These are phyloP conservation scores for Wallacemonas collosoma DNA, from an alignment of 208 protist genomes.

Conservation along the genomic window DNA sequence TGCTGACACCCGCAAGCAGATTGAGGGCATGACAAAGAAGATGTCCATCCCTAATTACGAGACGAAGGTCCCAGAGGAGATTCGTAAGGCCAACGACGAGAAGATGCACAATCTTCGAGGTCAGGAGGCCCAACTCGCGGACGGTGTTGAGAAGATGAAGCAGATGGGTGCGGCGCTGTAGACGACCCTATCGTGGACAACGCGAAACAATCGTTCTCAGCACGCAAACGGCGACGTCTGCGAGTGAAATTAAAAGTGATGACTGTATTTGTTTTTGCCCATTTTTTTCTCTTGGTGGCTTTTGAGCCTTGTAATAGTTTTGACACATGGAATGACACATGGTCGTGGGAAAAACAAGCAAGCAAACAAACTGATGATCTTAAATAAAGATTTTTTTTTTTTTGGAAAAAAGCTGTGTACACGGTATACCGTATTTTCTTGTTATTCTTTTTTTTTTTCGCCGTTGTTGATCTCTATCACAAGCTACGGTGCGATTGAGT, in stretches of 20 bases:
- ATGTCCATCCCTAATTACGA: slow-evolving; percentile 91
- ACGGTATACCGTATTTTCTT: slow-evolving; percentile 4
- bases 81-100: slow-evolving; percentile 78
- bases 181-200: background rate
- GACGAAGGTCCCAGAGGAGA: slow-evolving; percentile 86
- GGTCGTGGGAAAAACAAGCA: background rate
- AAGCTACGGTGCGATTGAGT: too few relatives aligned
- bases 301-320: background rate
- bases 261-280: background rate
- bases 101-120: slow-evolving; percentile 74
- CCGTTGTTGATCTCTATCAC: too few relatives aligned
- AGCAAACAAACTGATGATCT: background rate
- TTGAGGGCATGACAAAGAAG: slow-evolving; percentile 86
- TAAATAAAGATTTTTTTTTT: background rate
- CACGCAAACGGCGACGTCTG: too few relatives aligned
- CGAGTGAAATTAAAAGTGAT: background rate
- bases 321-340: background rate
- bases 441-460: background rate
- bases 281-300: slow-evolving; percentile 12
- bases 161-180: slow-evolving; percentile 16
- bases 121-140: slow-evolving; percentile 64
- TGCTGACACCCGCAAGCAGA: slow-evolving; percentile 73
- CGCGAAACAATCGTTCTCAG: too few relatives aligned
- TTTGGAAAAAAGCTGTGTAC: too few relatives aligned
- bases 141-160: slow-evolving; percentile 84